phyloP scores from a whole-genome alignment of 768 basidiomycete species.

The Lyophyllum decastes region DNA sequence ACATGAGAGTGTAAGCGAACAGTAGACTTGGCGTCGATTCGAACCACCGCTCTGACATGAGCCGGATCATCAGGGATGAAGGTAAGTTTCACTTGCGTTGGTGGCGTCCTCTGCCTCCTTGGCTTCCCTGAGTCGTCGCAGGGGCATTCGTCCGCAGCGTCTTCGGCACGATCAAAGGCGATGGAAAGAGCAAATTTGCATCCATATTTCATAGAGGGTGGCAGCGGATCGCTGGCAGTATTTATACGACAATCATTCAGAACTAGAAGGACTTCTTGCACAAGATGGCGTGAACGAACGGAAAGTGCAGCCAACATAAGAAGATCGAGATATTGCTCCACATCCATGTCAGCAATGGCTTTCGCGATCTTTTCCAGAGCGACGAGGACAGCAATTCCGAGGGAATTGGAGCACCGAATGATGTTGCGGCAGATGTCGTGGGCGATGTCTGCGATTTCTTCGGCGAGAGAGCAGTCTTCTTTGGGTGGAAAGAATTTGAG shows the following conservation, averaged over 20 bases:
- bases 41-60: constrained; percentile 51
- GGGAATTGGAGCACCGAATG: constrained; percentile 54
- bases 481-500: constrained; percentile 49
- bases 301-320: constrained; percentile 53
- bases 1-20: constrained; percentile 69
- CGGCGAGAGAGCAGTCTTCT: constrained; percentile 31
- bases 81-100: constrained; percentile 40
- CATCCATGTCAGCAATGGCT: constrained; percentile 40
- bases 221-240: constrained; percentile 18
- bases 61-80: constrained; percentile 35
- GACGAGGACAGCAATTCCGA: constrained; percentile 57
- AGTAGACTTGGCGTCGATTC: constrained; percentile 51
- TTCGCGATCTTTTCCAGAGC: constrained; percentile 56
- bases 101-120: constrained; percentile 42
- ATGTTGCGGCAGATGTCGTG: constrained; percentile 45
- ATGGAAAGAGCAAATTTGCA: constrained; percentile 59
- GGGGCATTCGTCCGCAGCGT: constrained; percentile 66
- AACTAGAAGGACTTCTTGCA: constrained; percentile 63
- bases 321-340: constrained; percentile 50
- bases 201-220: constrained; percentile 40
- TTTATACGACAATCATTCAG: constrained; percentile 48
- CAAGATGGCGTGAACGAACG: constrained; percentile 49
- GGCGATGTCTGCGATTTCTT: constrained; percentile 29
- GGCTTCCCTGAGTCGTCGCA: constrained; percentile 64
- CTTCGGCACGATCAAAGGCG: constrained; percentile 65